phyloP scores from a whole-genome alignment of 805 yeast species.

The Candida incommunis region DNA sequence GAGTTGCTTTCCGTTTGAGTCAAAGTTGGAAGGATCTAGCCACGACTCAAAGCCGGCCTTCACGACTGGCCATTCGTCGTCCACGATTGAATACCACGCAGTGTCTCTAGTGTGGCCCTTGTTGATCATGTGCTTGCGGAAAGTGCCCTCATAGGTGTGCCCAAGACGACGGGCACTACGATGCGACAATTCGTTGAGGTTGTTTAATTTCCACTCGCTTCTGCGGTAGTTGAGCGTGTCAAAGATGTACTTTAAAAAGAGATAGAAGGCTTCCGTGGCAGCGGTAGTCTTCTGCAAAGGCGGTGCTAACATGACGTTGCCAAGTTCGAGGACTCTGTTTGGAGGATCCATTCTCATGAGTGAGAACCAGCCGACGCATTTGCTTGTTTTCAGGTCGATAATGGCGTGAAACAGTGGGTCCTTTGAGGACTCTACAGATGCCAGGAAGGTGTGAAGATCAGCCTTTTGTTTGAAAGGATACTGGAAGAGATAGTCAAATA shows the following conservation, averaged over 20 bases:
- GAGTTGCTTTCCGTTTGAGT: slow-evolving; percentile 14
- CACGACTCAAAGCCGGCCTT: slow-evolving; percentile 15
- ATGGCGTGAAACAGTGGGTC: slow-evolving; percentile 15
- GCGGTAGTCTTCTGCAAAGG: slow-evolving; percentile 14
- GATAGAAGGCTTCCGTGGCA: slow-evolving; percentile 22
- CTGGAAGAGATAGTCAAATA: neutral
- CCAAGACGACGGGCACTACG: slow-evolving; percentile 22
- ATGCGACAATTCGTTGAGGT: slow-evolving; percentile 18
- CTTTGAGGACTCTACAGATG: neutral
- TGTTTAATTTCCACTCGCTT: slow-evolving; percentile 24
- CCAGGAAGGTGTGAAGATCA: neutral
- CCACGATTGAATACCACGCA: slow-evolving; percentile 20
- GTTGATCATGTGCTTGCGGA: slow-evolving; percentile 17
- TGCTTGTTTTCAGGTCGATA: slow-evolving; percentile 10
- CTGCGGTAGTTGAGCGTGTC: slow-evolving; percentile 19
- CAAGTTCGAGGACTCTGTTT: slow-evolving; percentile 19
- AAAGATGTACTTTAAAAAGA: slow-evolving; percentile 18
- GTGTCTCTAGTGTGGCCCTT: slow-evolving; percentile 21
- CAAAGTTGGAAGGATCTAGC: slow-evolving; percentile 17
- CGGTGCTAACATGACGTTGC: slow-evolving; percentile 16
- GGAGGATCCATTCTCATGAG: slow-evolving; percentile 17
- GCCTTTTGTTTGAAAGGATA: neutral
- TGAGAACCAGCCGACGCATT: slow-evolving; percentile 18
- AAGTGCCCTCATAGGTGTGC: slow-evolving; percentile 20
- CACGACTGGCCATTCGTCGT: slow-evolving; percentile 18